Conservation (phyloP, 1,284 basidiomycete species). For the Trametes polyzona region DNA sequence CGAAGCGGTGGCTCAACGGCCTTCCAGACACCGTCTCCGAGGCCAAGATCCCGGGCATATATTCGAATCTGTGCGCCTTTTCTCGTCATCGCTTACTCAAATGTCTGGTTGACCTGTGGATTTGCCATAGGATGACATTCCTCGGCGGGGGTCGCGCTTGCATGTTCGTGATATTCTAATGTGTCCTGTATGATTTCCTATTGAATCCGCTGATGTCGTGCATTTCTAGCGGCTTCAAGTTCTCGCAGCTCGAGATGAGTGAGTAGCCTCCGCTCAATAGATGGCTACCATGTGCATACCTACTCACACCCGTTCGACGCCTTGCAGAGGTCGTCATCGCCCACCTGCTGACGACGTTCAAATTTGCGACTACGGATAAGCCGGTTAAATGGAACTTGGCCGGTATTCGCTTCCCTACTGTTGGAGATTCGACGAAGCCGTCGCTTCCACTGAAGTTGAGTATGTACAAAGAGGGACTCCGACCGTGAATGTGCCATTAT, state of each 20-base stretch:
- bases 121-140: slow-evolving; percentile 40
- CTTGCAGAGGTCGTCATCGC: neutral
- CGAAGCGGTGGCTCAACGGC: slow-evolving; percentile 25
- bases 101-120: neutral
- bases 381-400: neutral
- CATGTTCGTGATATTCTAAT: slow-evolving; percentile 28
- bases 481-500: no score
- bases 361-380: neutral
- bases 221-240: slow-evolving; percentile 34
- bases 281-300: neutral
- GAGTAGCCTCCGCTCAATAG: neutral
- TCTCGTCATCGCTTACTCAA: slow-evolving; percentile 7
- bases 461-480: neutral
- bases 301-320: slow-evolving; percentile 2
- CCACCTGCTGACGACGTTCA: neutral
- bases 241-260: slow-evolving; percentile 40
- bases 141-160: slow-evolving; percentile 36
- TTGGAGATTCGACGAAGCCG: neutral
- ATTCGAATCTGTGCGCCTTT: slow-evolving; percentile 23
- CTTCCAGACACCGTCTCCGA: slow-evolving; percentile 16
- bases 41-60: slow-evolving; percentile 24
- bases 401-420: neutral
- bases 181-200: neutral
- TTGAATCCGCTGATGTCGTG: neutral
- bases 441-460: neutral